Evolutionary conservation across 768 basidiomycete genomes (phyloP).

Genomic region (Russula vinacea): DNA sequence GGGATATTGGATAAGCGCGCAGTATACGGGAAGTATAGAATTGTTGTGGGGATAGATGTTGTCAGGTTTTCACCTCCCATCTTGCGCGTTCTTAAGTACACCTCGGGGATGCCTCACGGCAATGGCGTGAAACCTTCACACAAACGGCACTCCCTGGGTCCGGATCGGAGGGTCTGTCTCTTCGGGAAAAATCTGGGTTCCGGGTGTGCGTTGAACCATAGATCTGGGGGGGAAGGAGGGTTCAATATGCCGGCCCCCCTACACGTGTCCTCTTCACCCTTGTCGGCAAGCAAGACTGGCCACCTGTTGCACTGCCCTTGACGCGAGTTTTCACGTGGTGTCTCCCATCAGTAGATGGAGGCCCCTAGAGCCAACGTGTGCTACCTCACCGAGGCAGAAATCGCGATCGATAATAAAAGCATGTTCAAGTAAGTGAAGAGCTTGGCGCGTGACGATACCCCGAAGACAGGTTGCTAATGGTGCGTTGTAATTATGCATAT

Average conservation of each 20-base stretch:
- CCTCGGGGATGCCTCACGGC: conserved; percentile 19
- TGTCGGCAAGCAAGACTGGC: conserved; percentile 2
- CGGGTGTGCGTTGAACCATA: conserved; percentile 18
- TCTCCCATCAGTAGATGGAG: neutral
- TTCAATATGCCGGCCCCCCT: neutral
- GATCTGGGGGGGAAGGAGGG: conserved; percentile 13
- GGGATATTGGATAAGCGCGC: neutral
- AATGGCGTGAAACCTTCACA: conserved; percentile 17
- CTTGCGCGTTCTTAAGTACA: conserved; percentile 15
- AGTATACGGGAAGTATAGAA: neutral
- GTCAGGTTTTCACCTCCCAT: neutral
- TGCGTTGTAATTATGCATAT: conserved; percentile 9
- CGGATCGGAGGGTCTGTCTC: conserved; percentile 3
- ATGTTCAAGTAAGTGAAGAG: neutral
- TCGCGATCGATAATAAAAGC: neutral
- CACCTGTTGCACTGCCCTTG: conserved; percentile 21
- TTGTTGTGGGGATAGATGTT: conserved; percentile 13
- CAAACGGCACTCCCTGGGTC: conserved; percentile 3
- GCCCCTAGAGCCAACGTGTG: neutral
- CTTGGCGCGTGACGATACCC: neutral
- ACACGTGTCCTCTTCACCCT: conserved; percentile 20
- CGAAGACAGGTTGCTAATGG: conserved; percentile 5
- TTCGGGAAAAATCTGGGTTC: conserved; percentile 15
- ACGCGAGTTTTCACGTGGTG: conserved; percentile 10
- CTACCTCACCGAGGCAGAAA: neutral